Evolutionary conservation across 2,329 filamentous ascomycete species (phyloP).

Genomic region (Scolecobasidium constrictum): DNA sequence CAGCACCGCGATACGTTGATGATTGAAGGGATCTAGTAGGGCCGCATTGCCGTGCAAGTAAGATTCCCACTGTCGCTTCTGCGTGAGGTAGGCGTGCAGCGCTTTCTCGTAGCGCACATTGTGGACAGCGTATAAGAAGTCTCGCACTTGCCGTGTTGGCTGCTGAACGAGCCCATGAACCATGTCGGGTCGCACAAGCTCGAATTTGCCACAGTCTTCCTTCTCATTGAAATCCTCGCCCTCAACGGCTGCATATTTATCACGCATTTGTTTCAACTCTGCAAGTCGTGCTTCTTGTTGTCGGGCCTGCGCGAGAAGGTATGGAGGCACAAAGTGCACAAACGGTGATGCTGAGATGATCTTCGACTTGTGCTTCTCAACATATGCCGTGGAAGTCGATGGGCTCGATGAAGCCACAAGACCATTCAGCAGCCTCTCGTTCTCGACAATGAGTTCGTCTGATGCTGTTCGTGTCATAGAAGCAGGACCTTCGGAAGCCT

Average conservation of each 20-base stretch:
- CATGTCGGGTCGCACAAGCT: conserved; percentile 92
- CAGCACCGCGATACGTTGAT: conserved; percentile 91
- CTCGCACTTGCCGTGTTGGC: conserved; percentile 77
- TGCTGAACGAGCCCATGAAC: conserved; percentile 73
- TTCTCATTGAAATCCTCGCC: conserved; percentile 22
- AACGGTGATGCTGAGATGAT: conserved; percentile 92
- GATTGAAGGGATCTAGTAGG: conserved; percentile 87
- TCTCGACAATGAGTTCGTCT: neutral
- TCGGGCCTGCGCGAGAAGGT: conserved; percentile 81
- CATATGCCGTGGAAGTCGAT: conserved; percentile 25
- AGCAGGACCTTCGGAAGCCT: conserved; percentile 86
- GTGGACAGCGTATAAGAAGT: conserved; percentile 88
- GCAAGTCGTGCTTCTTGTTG: conserved; percentile 79
- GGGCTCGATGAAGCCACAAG: neutral
- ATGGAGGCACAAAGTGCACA: conserved; percentile 88
- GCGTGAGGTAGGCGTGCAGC: conserved; percentile 83
- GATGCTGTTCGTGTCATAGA: conserved; percentile 45
- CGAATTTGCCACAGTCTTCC: conserved; percentile 48
- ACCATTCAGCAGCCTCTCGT: neutral
- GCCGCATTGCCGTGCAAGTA: conserved; percentile 82
- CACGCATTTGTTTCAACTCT: conserved; percentile 71
- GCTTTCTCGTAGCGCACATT: conserved; percentile 96
- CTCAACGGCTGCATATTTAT: conserved; percentile 46
- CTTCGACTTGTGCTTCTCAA: conserved; percentile 84
- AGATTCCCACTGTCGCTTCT: conserved; percentile 92